Evolutionary conservation across 2,329 filamentous ascomycete genomes (phyloP).

Genomic region (Alternaria panax): DNA sequence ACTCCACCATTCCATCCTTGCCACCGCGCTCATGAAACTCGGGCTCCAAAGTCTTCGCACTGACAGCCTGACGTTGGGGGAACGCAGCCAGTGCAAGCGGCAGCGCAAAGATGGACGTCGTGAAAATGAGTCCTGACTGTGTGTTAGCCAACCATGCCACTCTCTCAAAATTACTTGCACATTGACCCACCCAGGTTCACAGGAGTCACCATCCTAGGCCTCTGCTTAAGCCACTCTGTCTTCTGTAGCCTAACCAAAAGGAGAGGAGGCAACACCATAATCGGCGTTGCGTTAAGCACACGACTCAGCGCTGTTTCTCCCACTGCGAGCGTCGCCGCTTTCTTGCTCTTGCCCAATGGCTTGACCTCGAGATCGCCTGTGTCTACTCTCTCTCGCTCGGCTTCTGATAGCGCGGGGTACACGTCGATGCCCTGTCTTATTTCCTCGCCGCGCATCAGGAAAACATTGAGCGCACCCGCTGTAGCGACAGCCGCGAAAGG

Average conservation of each 20-base stretch:
- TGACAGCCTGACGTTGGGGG: constrained; percentile 86
- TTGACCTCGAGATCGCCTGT: constrained; percentile 66
- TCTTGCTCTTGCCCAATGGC: constrained; percentile 84
- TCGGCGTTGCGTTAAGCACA: constrained; percentile 91
- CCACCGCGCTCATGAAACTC: constrained; percentile 87
- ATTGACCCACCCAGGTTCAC: constrained; percentile 75
- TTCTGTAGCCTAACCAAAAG: constrained; percentile 84
- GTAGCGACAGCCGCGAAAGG: constrained; percentile 95
- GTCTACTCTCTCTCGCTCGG: constrained; percentile 70
- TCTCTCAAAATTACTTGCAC: constrained; percentile 61
- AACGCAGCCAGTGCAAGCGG: constrained; percentile 91
- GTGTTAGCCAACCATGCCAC: constrained; percentile 61
- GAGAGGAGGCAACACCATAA: constrained; percentile 95
- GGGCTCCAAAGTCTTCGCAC: constrained; percentile 76
- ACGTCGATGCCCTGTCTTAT: constrained; percentile 93
- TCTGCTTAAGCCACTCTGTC: constrained; percentile 78
- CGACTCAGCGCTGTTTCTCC: constrained; percentile 90
- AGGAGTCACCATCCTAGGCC: constrained; percentile 78
- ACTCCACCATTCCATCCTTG: constrained; percentile 83
- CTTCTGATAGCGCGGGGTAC: constrained; percentile 78
- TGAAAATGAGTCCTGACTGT: constrained; percentile 71
- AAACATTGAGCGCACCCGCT: constrained; percentile 91
- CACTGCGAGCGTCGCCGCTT: constrained; percentile 87
- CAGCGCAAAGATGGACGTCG: constrained; percentile 85
- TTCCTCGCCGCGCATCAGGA: constrained; percentile 97